Base-by-base conservation (phyloP, 73 alveolate species). In the Stentor coeruleus region DNA sequence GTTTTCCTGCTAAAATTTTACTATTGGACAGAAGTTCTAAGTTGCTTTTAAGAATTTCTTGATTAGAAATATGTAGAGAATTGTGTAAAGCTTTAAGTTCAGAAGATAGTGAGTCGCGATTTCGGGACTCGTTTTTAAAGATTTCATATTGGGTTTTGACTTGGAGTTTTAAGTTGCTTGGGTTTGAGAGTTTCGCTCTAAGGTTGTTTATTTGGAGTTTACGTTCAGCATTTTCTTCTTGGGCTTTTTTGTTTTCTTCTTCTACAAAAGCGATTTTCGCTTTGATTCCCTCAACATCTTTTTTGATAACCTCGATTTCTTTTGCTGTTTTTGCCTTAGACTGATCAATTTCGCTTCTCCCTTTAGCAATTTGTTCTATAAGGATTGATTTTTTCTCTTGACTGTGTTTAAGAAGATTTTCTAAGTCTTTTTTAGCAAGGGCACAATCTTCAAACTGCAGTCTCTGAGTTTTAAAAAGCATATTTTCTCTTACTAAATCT, bases 191-290 rank as follows among this genome's bases (percentile, higher is more conserved):
- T 15, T 26, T 20, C 1, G 42, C 39, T 31, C 33, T 20, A 20
- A 66, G 79, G 49, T 20, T 11, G 37, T 66, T 66, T 66, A 66
- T 20, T 2, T 66, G 79, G 36, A 0, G n/a, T 66, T 66, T 66
- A 20, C n/a, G 79, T 40, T 66, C 42, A 66, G 11, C 33, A 33
- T 66, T 66, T 2, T 15, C 15, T 26, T 66, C 40, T 1, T 66
- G 36, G 42, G 79, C 79, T 66, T 20, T 15, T 37, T 66, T 66
- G 40, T 20, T 28, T 66, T 66, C 79, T 66, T 66, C 49, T 28
- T 20, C 26, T 26, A 31, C 79, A 28, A 14, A 15, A 1, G n/a
- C 39, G 20, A 66, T 2, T 26, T 66, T 20, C 14, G 79, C 79
- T 66, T 20, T 26, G 2, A 66, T 37, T 20, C 33, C 79, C 33